Evolutionary conservation across 2,329 filamentous ascomycete species (phyloP).

Genomic region (Nemania serpens): DNA sequence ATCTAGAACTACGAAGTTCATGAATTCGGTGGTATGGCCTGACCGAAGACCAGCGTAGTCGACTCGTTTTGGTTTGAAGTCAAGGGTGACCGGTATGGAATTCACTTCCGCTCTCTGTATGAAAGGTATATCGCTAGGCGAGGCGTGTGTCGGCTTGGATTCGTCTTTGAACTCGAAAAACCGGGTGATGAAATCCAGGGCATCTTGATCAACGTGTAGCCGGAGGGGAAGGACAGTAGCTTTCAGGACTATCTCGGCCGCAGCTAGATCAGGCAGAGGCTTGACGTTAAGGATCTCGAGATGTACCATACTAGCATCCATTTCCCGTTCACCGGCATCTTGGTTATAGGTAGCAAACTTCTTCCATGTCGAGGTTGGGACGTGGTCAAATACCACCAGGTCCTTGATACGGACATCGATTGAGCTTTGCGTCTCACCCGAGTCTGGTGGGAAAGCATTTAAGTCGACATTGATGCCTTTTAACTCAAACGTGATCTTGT

Average conservation of each 20-base stretch:
- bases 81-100: slow-evolving; percentile 78
- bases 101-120: slow-evolving; percentile 88
- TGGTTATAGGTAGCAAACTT: slow-evolving; percentile 96
- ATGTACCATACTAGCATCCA: slow-evolving; percentile 86
- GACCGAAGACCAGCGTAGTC: slow-evolving; percentile 93
- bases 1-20: slow-evolving; percentile 96
- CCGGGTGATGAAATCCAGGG: slow-evolving; percentile 92
- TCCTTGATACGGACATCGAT: slow-evolving; percentile 82
- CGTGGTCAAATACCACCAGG: slow-evolving; percentile 89
- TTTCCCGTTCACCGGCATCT: slow-evolving; percentile 83
- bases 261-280: slow-evolving; percentile 80
- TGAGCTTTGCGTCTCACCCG: slow-evolving; percentile 83
- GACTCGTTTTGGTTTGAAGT: slow-evolving; percentile 98
- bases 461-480: slow-evolving; percentile 83
- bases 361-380: slow-evolving; percentile 96
- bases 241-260: slow-evolving; percentile 85
- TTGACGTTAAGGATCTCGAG: slow-evolving; percentile 87
- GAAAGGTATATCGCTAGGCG: slow-evolving; percentile 77
- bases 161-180: slow-evolving; percentile 99
- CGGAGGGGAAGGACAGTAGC: slow-evolving; percentile 81
- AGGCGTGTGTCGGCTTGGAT: slow-evolving; percentile 55
- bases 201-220: slow-evolving; percentile 95
- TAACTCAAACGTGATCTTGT: slow-evolving; percentile 96
- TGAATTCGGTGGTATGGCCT: slow-evolving; percentile 94
- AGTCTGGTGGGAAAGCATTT: slow-evolving; percentile 74